Base-by-base conservation (phyloP, 805 yeast species). In the Aciculoconidium aculeatum region DNA sequence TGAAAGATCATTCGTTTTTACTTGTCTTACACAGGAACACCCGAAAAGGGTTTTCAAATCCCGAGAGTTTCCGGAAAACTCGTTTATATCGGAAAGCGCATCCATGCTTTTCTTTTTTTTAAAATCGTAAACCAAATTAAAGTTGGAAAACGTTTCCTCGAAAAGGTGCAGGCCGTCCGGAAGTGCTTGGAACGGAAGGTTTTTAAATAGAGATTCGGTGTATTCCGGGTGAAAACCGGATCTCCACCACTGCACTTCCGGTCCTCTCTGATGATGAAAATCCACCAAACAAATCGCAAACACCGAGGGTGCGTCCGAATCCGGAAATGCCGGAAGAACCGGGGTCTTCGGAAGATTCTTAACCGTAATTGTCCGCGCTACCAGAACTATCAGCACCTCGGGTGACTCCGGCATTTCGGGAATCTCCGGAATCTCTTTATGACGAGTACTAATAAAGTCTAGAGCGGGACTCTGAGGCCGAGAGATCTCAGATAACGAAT, bases 121-220 rank as follows among this genome's bases (percentile, higher is more conserved):
- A 30, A 74, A 75, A 50, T 86, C 86, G 48, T 76, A 83, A 5
- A 81, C 69, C 24, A 90, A 60, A 14, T 95, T 88, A 58, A 90
- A 90, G 49, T 85, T 85, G 14, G 95, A 80, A 48, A 88, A 86
- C 1, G 95, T 87, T 53, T 92, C 97, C 50, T 87, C 94, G 49
- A 79, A 90, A 13, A 88, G 68, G 53, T 92, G 98, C 2, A 94
- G 80, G 4, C 97, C 97, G 56, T 92, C 98, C 0, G 98, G 97
- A 13, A 92, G 61, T 2, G 96, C 94, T 51, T 88, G 96, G 49
- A 92, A 92, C 3, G 98, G 94, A 23, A 92, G 57, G 46, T 80
- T 77, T 7, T 92, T 87, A 88, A 96, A 92, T 11, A 81, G 58
- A 23, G 59, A 55, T 7, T 37, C 32, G 9, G 40, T 40, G 30